These are phyloP conservation scores for Trifolium dubium DNA, from an alignment of 306 rosid species.

Conservation along the genomic window DNA sequence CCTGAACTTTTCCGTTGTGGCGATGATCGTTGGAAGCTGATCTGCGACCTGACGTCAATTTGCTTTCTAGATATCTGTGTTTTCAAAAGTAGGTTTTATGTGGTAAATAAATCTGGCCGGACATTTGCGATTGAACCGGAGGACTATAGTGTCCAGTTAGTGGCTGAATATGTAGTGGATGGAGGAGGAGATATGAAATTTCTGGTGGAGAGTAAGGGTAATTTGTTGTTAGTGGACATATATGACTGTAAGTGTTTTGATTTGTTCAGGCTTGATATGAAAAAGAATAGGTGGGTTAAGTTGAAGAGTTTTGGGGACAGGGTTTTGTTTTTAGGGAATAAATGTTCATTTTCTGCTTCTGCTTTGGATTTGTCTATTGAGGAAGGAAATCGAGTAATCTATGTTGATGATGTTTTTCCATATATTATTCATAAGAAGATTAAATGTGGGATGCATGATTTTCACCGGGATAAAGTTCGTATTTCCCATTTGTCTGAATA, in stretches of 20 bases:
- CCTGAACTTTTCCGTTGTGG: too few species aligned
- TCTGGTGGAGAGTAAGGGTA: neutral
- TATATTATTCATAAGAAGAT: too few species aligned
- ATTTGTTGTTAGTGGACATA: neutral
- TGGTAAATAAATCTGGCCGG: neutral
- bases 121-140: neutral
- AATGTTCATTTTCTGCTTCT: neutral
- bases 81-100: neutral
- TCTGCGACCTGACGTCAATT: neutral
- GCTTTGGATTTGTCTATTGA: too few species aligned
- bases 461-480: slow-evolving; percentile 46
- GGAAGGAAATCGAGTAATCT: too few species aligned
- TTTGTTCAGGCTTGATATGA: neutral
- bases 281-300: neutral
- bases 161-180: neutral
- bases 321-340: neutral
- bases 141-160: neutral
- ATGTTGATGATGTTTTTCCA: too few species aligned
- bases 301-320: neutral
- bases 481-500: slow-evolving; percentile 50
- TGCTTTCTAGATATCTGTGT: neutral
- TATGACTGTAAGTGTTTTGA: neutral
- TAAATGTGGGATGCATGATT: slow-evolving; percentile 50
- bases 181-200: neutral
- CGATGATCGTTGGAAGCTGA: too few species aligned